phyloP scores from a whole-genome alignment of 2,329 filamentous ascomycete genomes.

The Neospermospora avenae region DNA sequence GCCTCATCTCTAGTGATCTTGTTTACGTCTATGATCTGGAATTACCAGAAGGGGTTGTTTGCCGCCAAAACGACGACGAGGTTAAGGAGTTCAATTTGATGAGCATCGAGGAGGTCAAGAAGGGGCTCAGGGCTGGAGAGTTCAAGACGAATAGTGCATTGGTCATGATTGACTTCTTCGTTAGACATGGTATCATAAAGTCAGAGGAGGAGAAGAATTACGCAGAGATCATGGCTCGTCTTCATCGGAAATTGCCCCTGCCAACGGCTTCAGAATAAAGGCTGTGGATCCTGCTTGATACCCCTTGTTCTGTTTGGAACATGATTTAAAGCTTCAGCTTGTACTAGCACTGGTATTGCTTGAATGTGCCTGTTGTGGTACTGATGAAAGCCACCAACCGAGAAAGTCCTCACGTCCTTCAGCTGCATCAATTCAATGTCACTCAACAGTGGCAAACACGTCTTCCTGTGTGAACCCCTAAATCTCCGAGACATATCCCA shows the following conservation, averaged over 20 bases:
- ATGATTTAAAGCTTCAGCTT: neutral
- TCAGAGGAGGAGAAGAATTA: slow-evolving; percentile 70
- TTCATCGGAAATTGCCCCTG: slow-evolving; percentile 39
- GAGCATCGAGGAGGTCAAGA: slow-evolving; percentile 56
- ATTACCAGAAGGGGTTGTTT: slow-evolving; percentile 54
- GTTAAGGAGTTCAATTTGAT: slow-evolving; percentile 72
- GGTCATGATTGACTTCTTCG: slow-evolving; percentile 77
- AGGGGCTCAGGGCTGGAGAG: slow-evolving; percentile 60
- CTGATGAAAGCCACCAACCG: too few species aligned
- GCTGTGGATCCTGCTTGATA: neutral
- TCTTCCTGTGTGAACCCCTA: too few species aligned
- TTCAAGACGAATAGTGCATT: slow-evolving; percentile 85
- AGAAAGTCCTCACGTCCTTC: too few species aligned
- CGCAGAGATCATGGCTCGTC: slow-evolving; percentile 57
- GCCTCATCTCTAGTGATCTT: slow-evolving; percentile 60
- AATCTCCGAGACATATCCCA: too few species aligned
- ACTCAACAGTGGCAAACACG: too few species aligned
- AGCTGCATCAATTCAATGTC: too few species aligned
- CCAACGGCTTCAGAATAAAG: slow-evolving; percentile 6
- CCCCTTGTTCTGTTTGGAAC: neutral
- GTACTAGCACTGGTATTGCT: neutral
- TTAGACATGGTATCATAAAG: slow-evolving; percentile 72
- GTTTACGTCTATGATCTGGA: slow-evolving; percentile 78
- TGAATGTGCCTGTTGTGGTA: neutral
- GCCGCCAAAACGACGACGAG: slow-evolving; percentile 71